Evolutionary conservation across 2,329 filamentous ascomycete species (phyloP), one percentile per base, ranked within the genome.

Genomic region (Calonectria hongkongensis): DNA sequence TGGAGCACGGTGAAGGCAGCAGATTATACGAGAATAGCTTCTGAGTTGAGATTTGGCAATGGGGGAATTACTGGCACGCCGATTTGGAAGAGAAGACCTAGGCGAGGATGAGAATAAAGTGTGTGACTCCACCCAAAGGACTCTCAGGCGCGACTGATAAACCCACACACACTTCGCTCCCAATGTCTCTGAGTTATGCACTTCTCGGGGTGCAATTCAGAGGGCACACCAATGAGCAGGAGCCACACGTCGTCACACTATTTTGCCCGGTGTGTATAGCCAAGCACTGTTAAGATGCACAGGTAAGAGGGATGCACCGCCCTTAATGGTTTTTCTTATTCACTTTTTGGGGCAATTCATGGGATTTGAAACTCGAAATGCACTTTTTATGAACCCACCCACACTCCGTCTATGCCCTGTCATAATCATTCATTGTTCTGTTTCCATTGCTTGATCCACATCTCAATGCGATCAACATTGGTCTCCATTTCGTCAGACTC

Each of bases 361-460:
- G 33, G 45, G 4, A 21, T 45, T 54, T 47, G 30, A 18, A 25
- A 27, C 27, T 36, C 54, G 4, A 51, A 45, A 63, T 16, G 27
- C 28, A 10, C 43, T 45, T 65, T 65, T 36, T 48, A 48, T 65
- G 27, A 41, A 60, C 36, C 33, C 16, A 63, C n/a, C 4, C 36
- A 16, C 33, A n/a, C 16, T 21, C 51, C 21, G 9, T 66, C 25
- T 30, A 48, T 58, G n/a, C 18, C 9, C 13, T 47, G 43, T 48
- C 27, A 27, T 28, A n/a, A 58, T 48, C 65, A 67, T 58, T 70
- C 69, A 75, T 83, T 90, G 81, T 95, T 90, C 82, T 89, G 88
- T 87, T 91, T 95, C 97, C 97, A 98, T 79, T 93, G 90, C 83
- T 90, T 89, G 33, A 97, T 82, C 97, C 97, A 99, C 68, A 87